A percentile compares a stretch with the other conserved stretches of the same genome.
Conservation (phyloP, 1,139 yeast genomes). For the Sugiyamaella pinicola region DNA sequence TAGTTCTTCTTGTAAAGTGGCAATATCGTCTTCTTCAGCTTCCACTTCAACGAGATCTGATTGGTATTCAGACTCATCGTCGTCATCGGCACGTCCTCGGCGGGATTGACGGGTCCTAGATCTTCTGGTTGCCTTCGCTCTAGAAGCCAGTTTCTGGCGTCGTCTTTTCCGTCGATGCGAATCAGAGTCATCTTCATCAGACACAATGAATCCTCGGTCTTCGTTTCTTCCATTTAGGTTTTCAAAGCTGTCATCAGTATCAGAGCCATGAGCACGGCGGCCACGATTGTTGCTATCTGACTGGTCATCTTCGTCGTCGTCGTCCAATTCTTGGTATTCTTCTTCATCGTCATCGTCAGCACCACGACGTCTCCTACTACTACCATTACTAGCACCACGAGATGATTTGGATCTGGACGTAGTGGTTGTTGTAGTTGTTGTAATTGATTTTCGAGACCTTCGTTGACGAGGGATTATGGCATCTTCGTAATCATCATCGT, state of each 20-base stretch:
- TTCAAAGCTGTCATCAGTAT: conserved; percentile 23
- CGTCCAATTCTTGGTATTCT: conserved; percentile 28
- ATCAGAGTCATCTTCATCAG: conserved; percentile 25
- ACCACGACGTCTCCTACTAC: conserved; percentile 34
- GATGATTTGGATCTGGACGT: conserved; percentile 7
- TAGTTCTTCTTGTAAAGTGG: conserved; percentile 52
- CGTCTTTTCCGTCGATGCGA: conserved; percentile 29
- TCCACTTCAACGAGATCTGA: conserved; percentile 29
- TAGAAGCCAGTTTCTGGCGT: conserved; percentile 11
- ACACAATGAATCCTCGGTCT: conserved; percentile 18
- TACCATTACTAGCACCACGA: no score
- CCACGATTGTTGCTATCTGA: conserved; percentile 18
- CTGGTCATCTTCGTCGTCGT: conserved; percentile 28
- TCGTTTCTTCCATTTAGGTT: conserved; percentile 27
- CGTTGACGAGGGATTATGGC: conserved; percentile 21
- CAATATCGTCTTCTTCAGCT: conserved; percentile 31
- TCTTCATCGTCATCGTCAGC: conserved; percentile 31
- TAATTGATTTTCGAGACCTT: conserved; percentile 24
- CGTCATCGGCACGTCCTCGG: conserved; percentile 26
- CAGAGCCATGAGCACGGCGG: background rate
- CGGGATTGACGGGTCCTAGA: conserved; percentile 13
- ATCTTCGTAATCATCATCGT: conserved; percentile 19
- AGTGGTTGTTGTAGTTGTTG: conserved; percentile 14
- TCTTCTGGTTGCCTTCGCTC: conserved; percentile 17
- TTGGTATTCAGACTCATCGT: conserved; percentile 26